These are phyloP conservation scores for Monosporascus sp. DNA, from an alignment of 2,329 filamentous ascomycete species.

Conservation along the genomic window DNA sequence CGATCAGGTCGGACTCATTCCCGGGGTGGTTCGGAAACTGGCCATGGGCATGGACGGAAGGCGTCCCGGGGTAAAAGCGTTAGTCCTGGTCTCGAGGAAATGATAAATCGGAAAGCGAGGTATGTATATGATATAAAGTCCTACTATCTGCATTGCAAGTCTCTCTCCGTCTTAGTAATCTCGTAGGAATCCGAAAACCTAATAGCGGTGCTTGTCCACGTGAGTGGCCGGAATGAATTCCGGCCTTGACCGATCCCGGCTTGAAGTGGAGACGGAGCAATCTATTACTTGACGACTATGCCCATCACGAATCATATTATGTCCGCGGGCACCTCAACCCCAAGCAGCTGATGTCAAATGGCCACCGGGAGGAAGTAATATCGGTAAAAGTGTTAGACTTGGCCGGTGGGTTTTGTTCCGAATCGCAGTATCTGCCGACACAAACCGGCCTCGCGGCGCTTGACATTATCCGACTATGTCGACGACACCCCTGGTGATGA, in stretches of 20 bases:
- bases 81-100: too few relatives aligned
- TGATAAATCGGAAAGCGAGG: too few relatives aligned
- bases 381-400: neutral
- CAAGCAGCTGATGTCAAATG: neutral
- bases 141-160: neutral
- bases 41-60: too few relatives aligned
- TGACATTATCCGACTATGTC: neutral
- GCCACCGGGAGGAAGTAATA: neutral
- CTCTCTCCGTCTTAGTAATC: neutral
- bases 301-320: neutral
- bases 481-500: neutral
- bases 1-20: too few relatives aligned
- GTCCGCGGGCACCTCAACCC: neutral
- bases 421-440: neutral
- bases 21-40: too few relatives aligned
- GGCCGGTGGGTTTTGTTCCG: neutral
- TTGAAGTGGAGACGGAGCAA: conserved; percentile 2
- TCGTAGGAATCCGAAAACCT: too few relatives aligned
- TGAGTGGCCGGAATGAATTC: conserved; percentile 19
- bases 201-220: conserved; percentile 2
- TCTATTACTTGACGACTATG: conserved; percentile 1
- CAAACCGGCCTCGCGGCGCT: neutral
- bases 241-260: conserved; percentile 16
- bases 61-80: too few relatives aligned
- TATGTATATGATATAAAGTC: neutral